Evolutionary conservation across 306 rosid species (phyloP).

Genomic region (Sicyos edulis): DNA sequence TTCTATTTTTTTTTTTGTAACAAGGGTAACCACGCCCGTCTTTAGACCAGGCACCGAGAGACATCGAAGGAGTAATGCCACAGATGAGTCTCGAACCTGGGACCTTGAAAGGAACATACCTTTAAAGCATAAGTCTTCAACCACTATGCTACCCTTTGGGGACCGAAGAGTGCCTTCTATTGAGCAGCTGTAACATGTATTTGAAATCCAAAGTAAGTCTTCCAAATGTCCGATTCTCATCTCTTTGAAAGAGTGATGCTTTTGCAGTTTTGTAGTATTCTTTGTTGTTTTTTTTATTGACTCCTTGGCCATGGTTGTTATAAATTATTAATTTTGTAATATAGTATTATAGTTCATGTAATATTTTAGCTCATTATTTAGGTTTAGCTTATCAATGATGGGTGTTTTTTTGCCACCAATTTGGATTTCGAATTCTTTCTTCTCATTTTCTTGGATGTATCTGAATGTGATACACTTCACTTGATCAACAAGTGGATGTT

Average conservation of each 20-base stretch:
- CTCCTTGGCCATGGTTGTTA: neutral
- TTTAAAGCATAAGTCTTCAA: too few relatives aligned
- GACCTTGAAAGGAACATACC: too few relatives aligned
- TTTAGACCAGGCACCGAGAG: too few relatives aligned
- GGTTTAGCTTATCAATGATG: neutral
- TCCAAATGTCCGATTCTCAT: neutral
- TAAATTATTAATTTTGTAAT: neutral
- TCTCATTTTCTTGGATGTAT: too few relatives aligned
- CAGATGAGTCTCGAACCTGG: too few relatives aligned
- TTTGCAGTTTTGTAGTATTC: neutral
- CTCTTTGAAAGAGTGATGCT: neutral
- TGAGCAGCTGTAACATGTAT: neutral
- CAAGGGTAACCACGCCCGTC: too few relatives aligned
- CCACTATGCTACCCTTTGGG: too few relatives aligned
- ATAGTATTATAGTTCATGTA: neutral
- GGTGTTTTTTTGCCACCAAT: too few relatives aligned
- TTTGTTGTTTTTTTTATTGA: neutral
- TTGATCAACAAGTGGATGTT: too few relatives aligned
- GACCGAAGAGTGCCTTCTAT: neutral
- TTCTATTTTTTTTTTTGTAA: too few relatives aligned
- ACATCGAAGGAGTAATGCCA: too few relatives aligned
- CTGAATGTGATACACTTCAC: too few relatives aligned
- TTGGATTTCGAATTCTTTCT: neutral
- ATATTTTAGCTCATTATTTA: neutral
- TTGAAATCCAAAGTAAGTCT: neutral